Percentiles rank a stretch among this genome's conserved stretches.
Conservation (phyloP, 1,284 basidiomycete genomes). For the Trametes pubescens region DNA sequence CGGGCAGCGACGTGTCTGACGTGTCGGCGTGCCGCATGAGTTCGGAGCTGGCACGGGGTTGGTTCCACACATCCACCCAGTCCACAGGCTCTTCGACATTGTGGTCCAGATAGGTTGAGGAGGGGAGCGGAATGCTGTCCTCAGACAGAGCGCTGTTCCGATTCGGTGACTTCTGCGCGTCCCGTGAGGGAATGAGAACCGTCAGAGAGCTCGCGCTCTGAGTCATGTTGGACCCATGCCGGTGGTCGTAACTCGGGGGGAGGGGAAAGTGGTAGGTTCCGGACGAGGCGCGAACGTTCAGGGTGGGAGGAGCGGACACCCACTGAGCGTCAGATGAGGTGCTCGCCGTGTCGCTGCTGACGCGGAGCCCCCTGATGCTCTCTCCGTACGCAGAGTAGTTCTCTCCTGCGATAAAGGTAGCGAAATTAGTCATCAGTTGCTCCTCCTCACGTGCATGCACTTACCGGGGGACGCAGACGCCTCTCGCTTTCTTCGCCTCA, state of each 20-base stretch:
- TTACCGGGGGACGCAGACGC: neutral
- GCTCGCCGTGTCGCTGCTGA: neutral
- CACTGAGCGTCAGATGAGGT: neutral
- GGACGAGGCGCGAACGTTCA: slow-evolving; percentile 2
- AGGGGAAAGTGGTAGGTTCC: slow-evolving; percentile 9
- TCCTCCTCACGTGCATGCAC: neutral
- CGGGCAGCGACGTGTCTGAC: slow-evolving; percentile 1
- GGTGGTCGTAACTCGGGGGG: slow-evolving; percentile 1
- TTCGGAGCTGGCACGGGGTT: slow-evolving; percentile 27
- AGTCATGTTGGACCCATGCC: neutral
- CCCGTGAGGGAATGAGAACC: slow-evolving; percentile 7
- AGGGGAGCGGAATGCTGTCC: slow-evolving; percentile 12
- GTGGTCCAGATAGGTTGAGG: neutral
- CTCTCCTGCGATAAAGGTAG: neutral
- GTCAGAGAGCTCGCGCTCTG: slow-evolving; percentile 5
- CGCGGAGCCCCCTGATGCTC: neutral
- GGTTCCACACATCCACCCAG: slow-evolving; percentile 16
- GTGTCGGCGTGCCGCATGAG: slow-evolving; percentile 10
- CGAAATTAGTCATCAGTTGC: neutral
- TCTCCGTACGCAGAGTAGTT: neutral
- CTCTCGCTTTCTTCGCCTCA: neutral
- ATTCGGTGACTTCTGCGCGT: neutral
- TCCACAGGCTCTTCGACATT: neutral
- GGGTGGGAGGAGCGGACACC: neutral
- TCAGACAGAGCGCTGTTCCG: neutral